Evolutionary conservation across 192 early-diverging fungal species (phyloP).

Genomic region (Thamnidium elegans): DNA sequence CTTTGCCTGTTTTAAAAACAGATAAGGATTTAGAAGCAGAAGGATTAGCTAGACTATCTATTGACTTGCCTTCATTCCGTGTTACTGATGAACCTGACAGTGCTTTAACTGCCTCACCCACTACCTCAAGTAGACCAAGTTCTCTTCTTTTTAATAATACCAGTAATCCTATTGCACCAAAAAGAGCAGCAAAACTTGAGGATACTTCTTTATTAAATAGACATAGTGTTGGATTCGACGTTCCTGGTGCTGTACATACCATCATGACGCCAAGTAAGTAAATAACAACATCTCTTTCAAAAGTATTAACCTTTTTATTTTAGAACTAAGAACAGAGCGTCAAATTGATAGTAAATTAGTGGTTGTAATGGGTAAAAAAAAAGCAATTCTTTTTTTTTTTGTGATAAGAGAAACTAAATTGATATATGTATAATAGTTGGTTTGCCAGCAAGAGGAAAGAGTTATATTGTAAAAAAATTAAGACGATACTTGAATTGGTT

Average conservation of each 20-base stretch:
- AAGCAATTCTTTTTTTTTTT: neutral
- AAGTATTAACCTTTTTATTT: neutral
- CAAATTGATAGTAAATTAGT: constrained; percentile 87
- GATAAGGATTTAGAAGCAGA: constrained; percentile 12
- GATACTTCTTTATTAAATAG: neutral
- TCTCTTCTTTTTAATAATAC: neutral
- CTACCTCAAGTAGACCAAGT: neutral
- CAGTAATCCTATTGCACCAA: neutral
- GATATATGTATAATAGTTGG: constrained; percentile 59
- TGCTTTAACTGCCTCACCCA: neutral
- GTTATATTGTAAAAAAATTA: constrained; percentile 94
- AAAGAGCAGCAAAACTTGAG: neutral
- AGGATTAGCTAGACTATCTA: constrained; percentile 5
- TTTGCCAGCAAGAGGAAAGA: constrained; percentile 92
- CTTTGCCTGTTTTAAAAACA: constrained; percentile 14
- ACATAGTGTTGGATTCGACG: constrained; percentile 39
- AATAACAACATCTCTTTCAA: neutral
- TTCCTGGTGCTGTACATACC: constrained; percentile 49
- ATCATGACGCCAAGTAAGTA: constrained; percentile 42
- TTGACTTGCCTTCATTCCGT: neutral
- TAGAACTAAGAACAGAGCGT: constrained; percentile 45
- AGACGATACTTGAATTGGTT: constrained; percentile 84
- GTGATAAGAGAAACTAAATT: neutral
- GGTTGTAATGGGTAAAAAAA: constrained; percentile 82
- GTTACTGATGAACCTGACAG: neutral